These are phyloP conservation scores for Vigna angularis DNA, from an alignment of 306 rosid genomes.

Conservation along the genomic window DNA sequence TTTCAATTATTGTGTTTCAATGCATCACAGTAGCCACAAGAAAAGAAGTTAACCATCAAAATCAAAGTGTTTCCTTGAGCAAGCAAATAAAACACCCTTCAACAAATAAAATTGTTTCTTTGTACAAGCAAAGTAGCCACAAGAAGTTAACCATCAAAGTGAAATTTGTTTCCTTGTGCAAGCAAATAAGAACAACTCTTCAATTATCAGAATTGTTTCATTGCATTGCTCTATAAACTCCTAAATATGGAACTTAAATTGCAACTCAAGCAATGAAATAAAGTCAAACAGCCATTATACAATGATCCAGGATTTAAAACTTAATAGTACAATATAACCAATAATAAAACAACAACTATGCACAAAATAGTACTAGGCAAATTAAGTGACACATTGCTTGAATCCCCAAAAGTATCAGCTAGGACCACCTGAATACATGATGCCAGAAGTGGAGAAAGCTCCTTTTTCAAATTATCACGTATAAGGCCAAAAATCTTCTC, in stretches of 20 bases:
- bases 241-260: too few relatives aligned
- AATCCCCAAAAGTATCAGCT: constrained; percentile 11
- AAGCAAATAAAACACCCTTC: too few relatives aligned
- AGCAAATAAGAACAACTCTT: neutral
- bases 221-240: too few relatives aligned
- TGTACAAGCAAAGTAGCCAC: too few relatives aligned
- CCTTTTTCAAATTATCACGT: constrained; percentile 90
- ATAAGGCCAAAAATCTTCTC: constrained; percentile 91
- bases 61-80: too few relatives aligned
- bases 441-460: constrained; percentile 75
- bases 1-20: neutral
- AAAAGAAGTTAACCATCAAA: too few relatives aligned
- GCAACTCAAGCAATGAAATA: too few relatives aligned
- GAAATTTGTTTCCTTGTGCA: neutral
- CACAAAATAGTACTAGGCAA: neutral
- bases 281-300: too few relatives aligned
- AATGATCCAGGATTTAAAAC: neutral
- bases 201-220: too few relatives aligned
- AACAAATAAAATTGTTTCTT: too few relatives aligned
- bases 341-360: constrained; percentile 9
- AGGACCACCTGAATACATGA: constrained; percentile 81
- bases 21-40: neutral
- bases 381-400: constrained; percentile 1
- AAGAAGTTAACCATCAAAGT: neutral
- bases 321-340: neutral